These are phyloP conservation scores for Colletotrichum sidae DNA, from an alignment of 2,329 filamentous ascomycete genomes.

Conservation along the genomic window DNA sequence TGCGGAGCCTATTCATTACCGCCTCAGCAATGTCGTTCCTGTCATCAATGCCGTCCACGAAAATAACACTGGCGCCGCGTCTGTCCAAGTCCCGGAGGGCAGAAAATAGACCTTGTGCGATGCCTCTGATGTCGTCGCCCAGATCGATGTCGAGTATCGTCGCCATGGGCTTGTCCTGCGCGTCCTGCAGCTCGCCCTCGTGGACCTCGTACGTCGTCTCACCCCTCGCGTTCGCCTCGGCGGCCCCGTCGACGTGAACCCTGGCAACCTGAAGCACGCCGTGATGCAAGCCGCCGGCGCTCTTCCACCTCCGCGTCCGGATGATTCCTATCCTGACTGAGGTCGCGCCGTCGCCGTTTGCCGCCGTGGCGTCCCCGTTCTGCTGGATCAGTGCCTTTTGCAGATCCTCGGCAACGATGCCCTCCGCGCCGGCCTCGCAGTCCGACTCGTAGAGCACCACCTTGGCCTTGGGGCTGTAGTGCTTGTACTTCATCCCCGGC, in stretches of 20 bases:
- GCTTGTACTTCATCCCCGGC: constrained; percentile 98
- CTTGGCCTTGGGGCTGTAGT: constrained; percentile 91
- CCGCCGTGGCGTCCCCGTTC: constrained; percentile 25
- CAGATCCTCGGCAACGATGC: constrained; percentile 51
- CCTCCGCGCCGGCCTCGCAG: constrained; percentile 48
- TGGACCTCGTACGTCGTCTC: constrained; percentile 53
- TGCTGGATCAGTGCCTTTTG: constrained; percentile 39
- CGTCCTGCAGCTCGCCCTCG: constrained; percentile 52
- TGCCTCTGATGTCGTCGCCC: constrained; percentile 75
- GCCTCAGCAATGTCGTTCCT: constrained; percentile 86
- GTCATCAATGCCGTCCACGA: constrained; percentile 88
- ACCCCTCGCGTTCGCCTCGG: constrained; percentile 41
- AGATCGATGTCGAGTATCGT: constrained; percentile 77
- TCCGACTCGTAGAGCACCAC: constrained; percentile 83
- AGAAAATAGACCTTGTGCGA: constrained; percentile 90
- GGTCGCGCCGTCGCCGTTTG: constrained; percentile 40
- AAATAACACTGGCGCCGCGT: constrained; percentile 82
- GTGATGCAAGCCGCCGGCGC: constrained; percentile 54
- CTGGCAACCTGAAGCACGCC: constrained; percentile 45
- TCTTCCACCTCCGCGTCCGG: constrained; percentile 65
- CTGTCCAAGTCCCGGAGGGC: constrained; percentile 87
- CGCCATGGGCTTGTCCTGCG: constrained; percentile 48
- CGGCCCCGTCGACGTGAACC: constrained; percentile 42
- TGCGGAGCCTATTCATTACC: constrained; percentile 85
- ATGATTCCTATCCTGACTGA: constrained; percentile 61